Base-by-base conservation (phyloP, 805 yeast genomes). In the Candida anglica region DNA sequence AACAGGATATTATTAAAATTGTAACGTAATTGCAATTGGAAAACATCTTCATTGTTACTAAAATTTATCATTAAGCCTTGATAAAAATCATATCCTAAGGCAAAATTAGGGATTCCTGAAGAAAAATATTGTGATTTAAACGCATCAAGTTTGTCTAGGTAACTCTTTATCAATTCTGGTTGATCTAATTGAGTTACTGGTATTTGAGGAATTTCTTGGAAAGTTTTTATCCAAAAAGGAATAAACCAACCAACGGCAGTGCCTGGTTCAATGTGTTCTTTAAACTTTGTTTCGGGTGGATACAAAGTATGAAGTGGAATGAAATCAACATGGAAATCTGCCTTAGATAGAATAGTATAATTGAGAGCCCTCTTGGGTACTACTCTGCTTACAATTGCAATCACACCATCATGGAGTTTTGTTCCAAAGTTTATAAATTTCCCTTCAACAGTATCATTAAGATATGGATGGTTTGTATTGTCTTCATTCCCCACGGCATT, bases 351-450 rank as follows among this genome's bases (percentile, higher is more conserved):
- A 24, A 52, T 55, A 11, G 47, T 44, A 37, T 61, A 60, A 34
- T 49, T 50, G 6, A 60, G 34, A 7, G 46, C 48, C 33, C 53
- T 48, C 20, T 48, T 54, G 6, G 66, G 62, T 4, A 42, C 36
- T 4, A 52, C 36, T 30, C 53, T 52, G 36, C 52, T 57, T 3
- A 48, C 45, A 2, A 60, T 26, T 5, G 54, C 37, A 10, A 53
- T 15, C 4, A 58, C 30, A 4, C 56, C 57, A 29, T 42, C 43
- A 15, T 41, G 38, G 15, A 47, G 28, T 9, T 44, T 44, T 14
- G 44, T 43, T 3, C 59, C 63, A 25, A 49, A 55, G 23, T 48
- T 52, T 7, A 54, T 40, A 17, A 60, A 48, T 17, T 44, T 43
- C 2, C 65, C 66, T 22, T 54, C 66, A 5, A 47, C 37, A 3